Base-by-base conservation (phyloP, 129 eudicot species). In the Gnaphalium uliginosum region DNA sequence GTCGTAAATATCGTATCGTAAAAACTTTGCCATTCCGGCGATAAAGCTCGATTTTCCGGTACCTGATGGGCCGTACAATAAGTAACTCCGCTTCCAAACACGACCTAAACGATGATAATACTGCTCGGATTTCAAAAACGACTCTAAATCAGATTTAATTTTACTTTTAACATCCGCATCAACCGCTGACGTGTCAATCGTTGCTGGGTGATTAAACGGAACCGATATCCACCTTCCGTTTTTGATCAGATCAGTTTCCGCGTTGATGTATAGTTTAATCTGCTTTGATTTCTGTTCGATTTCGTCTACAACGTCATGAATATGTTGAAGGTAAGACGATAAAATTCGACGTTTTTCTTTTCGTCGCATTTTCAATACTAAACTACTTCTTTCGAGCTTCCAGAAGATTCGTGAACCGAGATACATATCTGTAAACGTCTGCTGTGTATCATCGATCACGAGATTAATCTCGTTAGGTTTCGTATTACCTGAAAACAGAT, bases 41-140 rank as follows among this genome's bases (percentile, higher is more conserved):
- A 89, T 73, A 76, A 93, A 93, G 66, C 90, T 93, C 18, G 98
- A 90, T 74, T 93, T 93, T 37, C 98, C 98, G 11, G 98, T 93
- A 1, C 97, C 98, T 19, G 97, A 81, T 0, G 92, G 85, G 14
- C 98, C 98, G 75, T 81, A 82, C 0, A 93, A 74, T 10, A 93
- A 68, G 43, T 93, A 93, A 60, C 97, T 93, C 35, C 97, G 82
- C 65, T 86, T 85, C 98, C 98, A 93, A 51, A 90, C 93, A 13
- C 96, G 86, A 2, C 98, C 98, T 46, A 90, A 72, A 2, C 96
- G 87, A 72, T 84, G 84, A 77, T 93, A 93, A 59, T 93, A 90
- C 76, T 93, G 96, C 63, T 87, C 87, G 8, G 98, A 87, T 73
- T 93, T 90, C 66, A 88, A 66, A 70, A 88, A 93, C 71, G 83